These are phyloP conservation scores for Dipteronia dyeriana DNA, from an alignment of 345 rosid genomes.

Conservation along the genomic window DNA sequence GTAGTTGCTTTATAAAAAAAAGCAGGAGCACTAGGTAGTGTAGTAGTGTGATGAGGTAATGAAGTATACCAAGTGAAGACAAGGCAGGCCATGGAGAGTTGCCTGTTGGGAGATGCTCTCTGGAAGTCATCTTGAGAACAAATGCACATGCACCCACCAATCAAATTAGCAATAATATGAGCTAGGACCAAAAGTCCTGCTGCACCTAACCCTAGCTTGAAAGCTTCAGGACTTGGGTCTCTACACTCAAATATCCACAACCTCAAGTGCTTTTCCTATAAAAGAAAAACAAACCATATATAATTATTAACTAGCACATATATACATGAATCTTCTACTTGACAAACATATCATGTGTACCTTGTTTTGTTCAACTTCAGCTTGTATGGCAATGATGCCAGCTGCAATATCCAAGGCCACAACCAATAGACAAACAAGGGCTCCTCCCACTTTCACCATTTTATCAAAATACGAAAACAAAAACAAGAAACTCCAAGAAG, in stretches of 20 bases:
- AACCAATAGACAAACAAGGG: constrained; percentile 71
- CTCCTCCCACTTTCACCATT: constrained; percentile 66
- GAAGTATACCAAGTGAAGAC: constrained; percentile 67
- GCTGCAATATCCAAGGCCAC: constrained; percentile 80
- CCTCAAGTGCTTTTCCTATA: constrained; percentile 78
- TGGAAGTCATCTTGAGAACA: constrained; percentile 86
- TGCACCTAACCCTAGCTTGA: constrained; percentile 76
- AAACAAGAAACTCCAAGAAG: background rate
- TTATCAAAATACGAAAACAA: background rate
- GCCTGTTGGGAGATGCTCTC: constrained; percentile 61
- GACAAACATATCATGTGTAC: constrained; percentile 22
- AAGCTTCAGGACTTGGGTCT: constrained; percentile 85
- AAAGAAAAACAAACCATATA: background rate
- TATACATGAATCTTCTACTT: too few species aligned
- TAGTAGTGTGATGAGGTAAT: too few species aligned
- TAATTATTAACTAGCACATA: too few species aligned
- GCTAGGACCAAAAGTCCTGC: constrained; percentile 64
- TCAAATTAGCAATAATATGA: constrained; percentile 65
- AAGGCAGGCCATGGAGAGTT: constrained; percentile 75
- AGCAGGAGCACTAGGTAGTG: too few species aligned
- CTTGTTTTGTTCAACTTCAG: constrained; percentile 85
- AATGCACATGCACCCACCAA: constrained; percentile 82
- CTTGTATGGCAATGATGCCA: constrained; percentile 88
- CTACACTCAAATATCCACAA: constrained; percentile 87
- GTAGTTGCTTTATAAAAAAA: too few species aligned